A percentile compares a stretch with the other conserved stretches of the same genome.
These are phyloP conservation scores for Penicillium sp. DNA, from an alignment of 2,329 filamentous ascomycete species.

Conservation along the genomic window DNA sequence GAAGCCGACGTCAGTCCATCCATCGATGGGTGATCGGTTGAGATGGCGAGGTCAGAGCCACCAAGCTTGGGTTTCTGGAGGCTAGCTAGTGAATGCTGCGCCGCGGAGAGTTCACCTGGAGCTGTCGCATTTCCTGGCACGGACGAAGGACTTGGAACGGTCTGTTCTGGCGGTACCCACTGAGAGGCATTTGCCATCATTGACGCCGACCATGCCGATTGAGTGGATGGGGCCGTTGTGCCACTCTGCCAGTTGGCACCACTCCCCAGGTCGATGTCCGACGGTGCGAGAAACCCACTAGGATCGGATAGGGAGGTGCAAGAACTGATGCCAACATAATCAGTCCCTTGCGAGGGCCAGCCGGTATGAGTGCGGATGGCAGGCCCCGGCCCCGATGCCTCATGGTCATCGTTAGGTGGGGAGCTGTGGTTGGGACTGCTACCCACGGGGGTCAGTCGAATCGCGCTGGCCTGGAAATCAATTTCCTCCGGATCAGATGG, in stretches of 20 bases:
- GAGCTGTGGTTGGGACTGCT: slow-evolving; percentile 18
- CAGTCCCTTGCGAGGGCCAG: slow-evolving; percentile 10
- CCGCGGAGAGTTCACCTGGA: slow-evolving; percentile 5
- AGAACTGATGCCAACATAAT: slow-evolving; percentile 9
- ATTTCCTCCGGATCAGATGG: slow-evolving; percentile 40
- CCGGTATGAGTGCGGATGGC: slow-evolving; percentile 16
- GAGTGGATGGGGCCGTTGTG: background rate
- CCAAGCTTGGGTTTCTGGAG: slow-evolving; percentile 9
- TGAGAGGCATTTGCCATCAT: slow-evolving; percentile 26
- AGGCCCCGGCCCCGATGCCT: slow-evolving; percentile 8
- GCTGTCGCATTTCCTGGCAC: slow-evolving; percentile 14
- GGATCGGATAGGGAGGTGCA: slow-evolving; percentile 11
- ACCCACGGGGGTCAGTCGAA: slow-evolving; percentile 31
- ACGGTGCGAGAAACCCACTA: slow-evolving; percentile 16
- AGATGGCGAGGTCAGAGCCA: slow-evolving; percentile 4
- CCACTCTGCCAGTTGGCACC: slow-evolving; percentile 12
- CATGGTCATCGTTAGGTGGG: slow-evolving; percentile 21
- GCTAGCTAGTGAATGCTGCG: slow-evolving; percentile 22
- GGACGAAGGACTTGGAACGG: slow-evolving; percentile 31
- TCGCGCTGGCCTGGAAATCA: slow-evolving; percentile 33
- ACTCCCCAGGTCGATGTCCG: slow-evolving; percentile 18
- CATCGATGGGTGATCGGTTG: slow-evolving; percentile 5
- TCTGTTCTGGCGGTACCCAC: slow-evolving; percentile 34
- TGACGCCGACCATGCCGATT: slow-evolving; percentile 17
- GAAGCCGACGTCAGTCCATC: slow-evolving; percentile 13